Base-by-base conservation (phyloP, 306 rosid genomes). In the Casuarina cunninghamiana region DNA sequence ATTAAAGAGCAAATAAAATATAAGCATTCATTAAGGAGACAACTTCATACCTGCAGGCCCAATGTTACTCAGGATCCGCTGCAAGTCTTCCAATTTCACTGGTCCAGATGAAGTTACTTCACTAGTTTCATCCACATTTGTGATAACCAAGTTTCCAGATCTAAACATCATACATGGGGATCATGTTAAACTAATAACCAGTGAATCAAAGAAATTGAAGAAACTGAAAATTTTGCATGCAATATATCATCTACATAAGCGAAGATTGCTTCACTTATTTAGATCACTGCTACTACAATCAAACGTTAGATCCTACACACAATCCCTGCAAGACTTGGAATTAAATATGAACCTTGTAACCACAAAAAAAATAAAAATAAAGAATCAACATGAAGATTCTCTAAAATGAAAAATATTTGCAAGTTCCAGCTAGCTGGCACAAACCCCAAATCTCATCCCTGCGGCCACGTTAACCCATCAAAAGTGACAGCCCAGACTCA, bases 51-150 rank as follows among this genome's bases (percentile, higher is more conserved):
- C 98, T 80, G 93, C 81, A 72, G 92, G 89, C 50, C 82, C 97
- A 26, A 94, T 88, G 89, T 86, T 91, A 75, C 89, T 88, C 87
- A 94, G 81, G 83, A 94, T 88, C 79, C 93, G 93, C 79, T 84
- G 97, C 74, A 94, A 92, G 88, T 92, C 97, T 83, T 84, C 97
- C 85, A 94, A 83, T 77, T 86, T 94, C 81, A 94, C 98, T 0
- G 93, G 95, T 65, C 95, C 92, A 35, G 93, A 82, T 54, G 98
- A 89, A 5, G 88, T 75, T 26, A 72, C 88, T 78, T 86, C 87
- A 45, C 92, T 85, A 46, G 84, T 84, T 61, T 79, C 90, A 77
- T 90, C 96, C 49, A 84, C 83, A 66, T 85, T 89, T 78, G 93
- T 84, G 79, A 81, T 79, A 78, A 87, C 74, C 81, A 89, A 73